Evolutionary conservation across 2,329 filamentous ascomycete species (phyloP).

Genomic region (Nemania sp.): DNA sequence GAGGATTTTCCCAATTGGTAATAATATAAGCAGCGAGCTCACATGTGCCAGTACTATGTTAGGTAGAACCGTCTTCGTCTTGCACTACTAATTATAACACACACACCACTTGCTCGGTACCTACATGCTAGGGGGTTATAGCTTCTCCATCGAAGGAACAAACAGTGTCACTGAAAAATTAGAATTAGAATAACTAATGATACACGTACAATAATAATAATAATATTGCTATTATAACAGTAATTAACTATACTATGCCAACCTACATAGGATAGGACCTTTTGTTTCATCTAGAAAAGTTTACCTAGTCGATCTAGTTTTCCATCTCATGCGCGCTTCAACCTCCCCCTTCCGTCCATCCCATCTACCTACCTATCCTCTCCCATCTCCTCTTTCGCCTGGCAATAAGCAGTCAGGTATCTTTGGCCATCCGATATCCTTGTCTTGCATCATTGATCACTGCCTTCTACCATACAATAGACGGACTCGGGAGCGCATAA

Average conservation of each 20-base stretch:
- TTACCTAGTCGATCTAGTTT: conserved; percentile 13
- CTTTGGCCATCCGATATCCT: not conserved
- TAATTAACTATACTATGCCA: conserved; percentile 14
- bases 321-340: conserved; percentile 5
- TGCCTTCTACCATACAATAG: not conserved
- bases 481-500: not conserved
- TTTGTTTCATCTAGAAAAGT: conserved; percentile 21
- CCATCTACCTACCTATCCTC: not conserved
- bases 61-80: no score
- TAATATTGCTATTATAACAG: conserved; percentile 13
- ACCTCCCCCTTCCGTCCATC: not conserved
- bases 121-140: conserved; percentile 14
- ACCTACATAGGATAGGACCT: not conserved
- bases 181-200: not conserved
- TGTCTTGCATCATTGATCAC: conserved; percentile 7
- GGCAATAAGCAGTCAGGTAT: not conserved
- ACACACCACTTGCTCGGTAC: conserved; percentile 1
- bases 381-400: not conserved
- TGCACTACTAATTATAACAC: conserved; percentile 23
- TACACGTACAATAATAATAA: not conserved
- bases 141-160: conserved; percentile 21
- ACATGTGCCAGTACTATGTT: no score
- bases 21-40: not conserved
- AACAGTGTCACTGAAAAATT: conserved; percentile 15
- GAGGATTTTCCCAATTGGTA: conserved; percentile 3